Evolutionary conservation across 2,329 filamentous ascomycete species (phyloP).

Genomic region (Aspergillus hortae): DNA sequence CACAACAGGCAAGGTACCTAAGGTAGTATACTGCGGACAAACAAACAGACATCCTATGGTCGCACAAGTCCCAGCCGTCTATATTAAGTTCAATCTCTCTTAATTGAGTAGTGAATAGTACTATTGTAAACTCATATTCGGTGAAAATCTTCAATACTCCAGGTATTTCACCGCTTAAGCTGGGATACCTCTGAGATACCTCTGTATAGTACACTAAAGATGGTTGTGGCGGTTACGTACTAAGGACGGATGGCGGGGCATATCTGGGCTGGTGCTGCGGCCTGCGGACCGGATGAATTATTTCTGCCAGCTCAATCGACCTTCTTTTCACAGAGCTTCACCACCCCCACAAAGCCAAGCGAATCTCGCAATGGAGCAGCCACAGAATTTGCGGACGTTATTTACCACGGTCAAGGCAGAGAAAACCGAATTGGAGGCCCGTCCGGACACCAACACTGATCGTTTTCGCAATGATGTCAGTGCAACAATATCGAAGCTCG

Average conservation of each 20-base stretch:
- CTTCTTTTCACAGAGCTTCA: slow-evolving; percentile 21
- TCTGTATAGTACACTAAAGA: too few species aligned
- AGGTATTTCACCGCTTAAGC: too few species aligned
- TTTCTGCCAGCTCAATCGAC: slow-evolving; percentile 12
- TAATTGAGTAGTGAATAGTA: too few species aligned
- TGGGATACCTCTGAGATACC: too few species aligned
- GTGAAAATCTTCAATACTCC: too few species aligned
- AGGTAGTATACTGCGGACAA: too few species aligned
- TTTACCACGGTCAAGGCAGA: slow-evolving; percentile 55
- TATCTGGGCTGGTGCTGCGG: slow-evolving; percentile 7
- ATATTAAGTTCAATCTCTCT: too few species aligned
- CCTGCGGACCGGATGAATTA: slow-evolving; percentile 9
- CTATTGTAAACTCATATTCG: too few species aligned
- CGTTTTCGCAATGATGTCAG: slow-evolving; percentile 66
- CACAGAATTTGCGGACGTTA: slow-evolving; percentile 53
- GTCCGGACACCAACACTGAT: slow-evolving; percentile 62
- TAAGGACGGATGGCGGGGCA: not conserved
- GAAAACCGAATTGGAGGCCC: slow-evolving; percentile 57
- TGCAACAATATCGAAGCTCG: slow-evolving; percentile 66
- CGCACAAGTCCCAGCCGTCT: too few species aligned
- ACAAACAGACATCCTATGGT: too few species aligned
- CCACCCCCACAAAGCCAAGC: not conserved
- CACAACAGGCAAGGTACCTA: too few species aligned
- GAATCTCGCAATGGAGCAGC: slow-evolving; percentile 42
- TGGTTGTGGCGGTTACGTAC: not conserved